These are phyloP conservation scores for Ligustrum vulgare DNA, from an alignment of 257 asterid genomes.

Conservation along the genomic window DNA sequence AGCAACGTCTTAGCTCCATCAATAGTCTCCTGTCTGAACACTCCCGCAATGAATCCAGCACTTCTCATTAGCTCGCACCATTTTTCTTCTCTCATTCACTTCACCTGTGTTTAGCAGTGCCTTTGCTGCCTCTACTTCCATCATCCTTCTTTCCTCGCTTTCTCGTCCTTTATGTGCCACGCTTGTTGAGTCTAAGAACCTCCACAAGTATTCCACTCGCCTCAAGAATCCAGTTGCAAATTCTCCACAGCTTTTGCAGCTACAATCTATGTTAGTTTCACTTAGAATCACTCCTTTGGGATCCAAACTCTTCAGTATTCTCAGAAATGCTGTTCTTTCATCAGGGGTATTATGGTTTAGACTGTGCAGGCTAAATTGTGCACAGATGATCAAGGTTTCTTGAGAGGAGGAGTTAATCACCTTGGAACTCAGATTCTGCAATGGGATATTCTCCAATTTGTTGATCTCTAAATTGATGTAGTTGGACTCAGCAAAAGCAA, in stretches of 20 bases:
- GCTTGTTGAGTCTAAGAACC: slow-evolving; percentile 74
- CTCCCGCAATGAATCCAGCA: slow-evolving; percentile 57
- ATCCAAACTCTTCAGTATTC: slow-evolving; percentile 41
- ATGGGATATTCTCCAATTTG: slow-evolving; percentile 47
- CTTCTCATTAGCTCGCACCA: slow-evolving; percentile 74
- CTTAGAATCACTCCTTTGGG: slow-evolving; percentile 69
- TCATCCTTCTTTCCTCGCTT: slow-evolving; percentile 79
- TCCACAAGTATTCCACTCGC: slow-evolving; percentile 66
- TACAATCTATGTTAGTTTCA: slow-evolving; percentile 69
- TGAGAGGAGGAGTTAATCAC: slow-evolving; percentile 46
- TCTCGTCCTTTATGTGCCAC: slow-evolving; percentile 74
- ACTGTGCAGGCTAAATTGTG: slow-evolving; percentile 72
- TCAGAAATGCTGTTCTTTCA: slow-evolving; percentile 55
- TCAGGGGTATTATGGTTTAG: slow-evolving; percentile 58
- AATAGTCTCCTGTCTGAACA: slow-evolving; percentile 62
- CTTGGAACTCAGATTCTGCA: slow-evolving; percentile 55
- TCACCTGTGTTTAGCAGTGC: slow-evolving; percentile 50
- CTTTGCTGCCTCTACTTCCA: slow-evolving; percentile 89
- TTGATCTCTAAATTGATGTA: slow-evolving; percentile 74
- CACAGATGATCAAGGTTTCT: slow-evolving; percentile 61
- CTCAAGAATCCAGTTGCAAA: slow-evolving; percentile 63
- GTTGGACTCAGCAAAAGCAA: slow-evolving; percentile 60
- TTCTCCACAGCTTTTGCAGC: slow-evolving; percentile 75
- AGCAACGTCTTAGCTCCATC: slow-evolving; percentile 76
- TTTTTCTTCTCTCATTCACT: slow-evolving; percentile 72